phyloP scores from a whole-genome alignment of 352 stramenopile species.

The Phytophthora ohioensis region DNA sequence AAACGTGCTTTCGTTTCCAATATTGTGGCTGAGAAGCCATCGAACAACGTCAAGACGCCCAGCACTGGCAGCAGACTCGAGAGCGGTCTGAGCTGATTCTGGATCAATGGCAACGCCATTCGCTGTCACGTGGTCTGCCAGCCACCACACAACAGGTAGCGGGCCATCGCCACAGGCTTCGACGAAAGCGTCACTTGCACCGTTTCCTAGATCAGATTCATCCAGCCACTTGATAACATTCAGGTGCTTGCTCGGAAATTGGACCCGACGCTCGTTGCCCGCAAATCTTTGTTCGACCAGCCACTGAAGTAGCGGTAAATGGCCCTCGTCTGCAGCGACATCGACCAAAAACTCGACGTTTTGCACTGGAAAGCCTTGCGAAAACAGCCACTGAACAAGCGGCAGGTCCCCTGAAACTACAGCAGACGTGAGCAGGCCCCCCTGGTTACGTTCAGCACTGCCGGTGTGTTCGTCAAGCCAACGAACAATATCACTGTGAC shows the following conservation, averaged over 20 bases:
- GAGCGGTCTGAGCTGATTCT: background rate
- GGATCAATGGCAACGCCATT: background rate
- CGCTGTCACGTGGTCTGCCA: background rate
- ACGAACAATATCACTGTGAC: background rate
- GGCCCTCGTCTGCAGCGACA: background rate
- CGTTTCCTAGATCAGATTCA: background rate
- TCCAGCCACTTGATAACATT: constrained; percentile 15
- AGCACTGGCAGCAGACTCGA: background rate
- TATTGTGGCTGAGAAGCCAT: background rate
- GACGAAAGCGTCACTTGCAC: background rate
- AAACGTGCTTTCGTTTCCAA: background rate
- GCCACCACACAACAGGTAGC: constrained; percentile 16
- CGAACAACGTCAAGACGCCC: background rate
- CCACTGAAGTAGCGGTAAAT: constrained; percentile 12
- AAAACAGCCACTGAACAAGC: background rate
- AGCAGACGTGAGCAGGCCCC: background rate
- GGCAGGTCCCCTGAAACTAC: background rate
- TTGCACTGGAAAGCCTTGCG: background rate
- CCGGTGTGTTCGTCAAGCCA: constrained; percentile 1
- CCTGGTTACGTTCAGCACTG: background rate
- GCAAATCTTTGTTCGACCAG: constrained; percentile 1
- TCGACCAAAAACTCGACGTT: background rate
- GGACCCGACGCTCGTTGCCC: background rate
- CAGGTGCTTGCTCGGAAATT: constrained; percentile 3
- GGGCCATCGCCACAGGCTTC: background rate